Evolutionary conservation across 2,329 filamentous ascomycete genomes (phyloP).

Genomic region (Exophiala sp.): DNA sequence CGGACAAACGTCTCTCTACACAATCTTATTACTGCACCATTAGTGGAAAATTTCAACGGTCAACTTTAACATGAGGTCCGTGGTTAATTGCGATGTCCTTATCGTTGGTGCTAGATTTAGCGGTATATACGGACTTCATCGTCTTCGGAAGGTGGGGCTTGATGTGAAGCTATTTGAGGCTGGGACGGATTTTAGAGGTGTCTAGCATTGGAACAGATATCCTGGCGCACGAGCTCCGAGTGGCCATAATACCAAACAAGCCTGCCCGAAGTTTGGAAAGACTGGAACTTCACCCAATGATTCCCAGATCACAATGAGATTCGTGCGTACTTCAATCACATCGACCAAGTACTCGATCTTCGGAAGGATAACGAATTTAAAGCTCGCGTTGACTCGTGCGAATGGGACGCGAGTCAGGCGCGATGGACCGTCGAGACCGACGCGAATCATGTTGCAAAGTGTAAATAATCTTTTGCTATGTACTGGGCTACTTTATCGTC

Average conservation of each 20-base stretch:
- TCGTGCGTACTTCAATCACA: constrained; percentile 39
- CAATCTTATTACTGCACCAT: too few relatives aligned
- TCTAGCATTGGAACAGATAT: constrained; percentile 71
- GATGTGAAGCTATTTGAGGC: constrained; percentile 36
- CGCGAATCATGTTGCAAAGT: constrained; percentile 31
- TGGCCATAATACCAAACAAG: constrained; percentile 54
- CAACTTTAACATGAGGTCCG: too few relatives aligned
- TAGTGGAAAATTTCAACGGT: too few relatives aligned
- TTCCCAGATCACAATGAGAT: constrained; percentile 41
- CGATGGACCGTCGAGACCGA: constrained; percentile 43
- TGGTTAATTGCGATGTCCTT: constrained; percentile 24
- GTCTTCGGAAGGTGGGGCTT: constrained; percentile 34
- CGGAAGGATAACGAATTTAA: constrained; percentile 37
- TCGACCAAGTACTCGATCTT: constrained; percentile 39
- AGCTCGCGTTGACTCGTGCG: constrained; percentile 35
- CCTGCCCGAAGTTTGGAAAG: constrained; percentile 46
- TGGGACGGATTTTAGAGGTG: constrained; percentile 34
- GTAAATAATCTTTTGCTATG: constrained; percentile 22
- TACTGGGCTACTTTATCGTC: too few relatives aligned
- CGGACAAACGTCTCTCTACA: too few relatives aligned
- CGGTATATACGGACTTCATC: constrained; percentile 29
- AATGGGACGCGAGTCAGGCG: constrained; percentile 33
- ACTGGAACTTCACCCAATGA: constrained; percentile 45
- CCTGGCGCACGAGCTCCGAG: constrained; percentile 51
- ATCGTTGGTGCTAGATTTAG: constrained; percentile 26